Conservation (phyloP, 2,329 filamentous ascomycete species). For the Fusarium piperis region DNA sequence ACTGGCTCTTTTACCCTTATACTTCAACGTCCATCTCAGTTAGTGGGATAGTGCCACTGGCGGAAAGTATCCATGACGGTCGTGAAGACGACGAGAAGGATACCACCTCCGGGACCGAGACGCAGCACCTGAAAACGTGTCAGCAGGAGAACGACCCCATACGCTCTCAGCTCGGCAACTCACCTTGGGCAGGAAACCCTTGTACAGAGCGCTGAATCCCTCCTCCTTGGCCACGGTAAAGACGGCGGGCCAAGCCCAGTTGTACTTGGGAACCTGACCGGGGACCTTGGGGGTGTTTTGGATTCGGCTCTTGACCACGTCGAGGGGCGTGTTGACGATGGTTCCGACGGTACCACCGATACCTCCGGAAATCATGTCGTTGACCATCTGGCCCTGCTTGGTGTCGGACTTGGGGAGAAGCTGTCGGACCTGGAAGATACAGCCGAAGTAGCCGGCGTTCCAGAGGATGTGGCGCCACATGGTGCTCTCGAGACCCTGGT, state of each 20-base stretch:
- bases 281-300: conserved; percentile 89
- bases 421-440: conserved; percentile 94
- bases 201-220: conserved; percentile 91
- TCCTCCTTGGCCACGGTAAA: conserved; percentile 92
- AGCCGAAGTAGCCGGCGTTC: conserved; percentile 98
- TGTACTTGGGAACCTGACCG: conserved; percentile 92
- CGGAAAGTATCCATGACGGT: conserved; percentile 94
- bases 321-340: conserved; percentile 92
- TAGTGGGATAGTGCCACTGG: conserved; percentile 53
- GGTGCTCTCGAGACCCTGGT: conserved; percentile 96
- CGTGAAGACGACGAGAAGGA: conserved; percentile 87
- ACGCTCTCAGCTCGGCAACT: conserved; percentile 55
- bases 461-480: conserved; percentile 91
- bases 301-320: conserved; percentile 97
- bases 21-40: conserved; percentile 8
- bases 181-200: conserved; percentile 98
- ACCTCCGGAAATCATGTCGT: conserved; percentile 87
- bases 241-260: conserved; percentile 94
- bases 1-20: conserved; percentile 2
- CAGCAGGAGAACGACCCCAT: not conserved
- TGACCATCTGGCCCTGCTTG: conserved; percentile 83
- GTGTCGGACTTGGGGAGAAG: conserved; percentile 83
- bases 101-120: conserved; percentile 68
- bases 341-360: conserved; percentile 91
- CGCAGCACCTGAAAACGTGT: conserved; percentile 49